Base-by-base conservation (phyloP, 352 stramenopile genomes). In the Elongisporangium undulatum region DNA sequence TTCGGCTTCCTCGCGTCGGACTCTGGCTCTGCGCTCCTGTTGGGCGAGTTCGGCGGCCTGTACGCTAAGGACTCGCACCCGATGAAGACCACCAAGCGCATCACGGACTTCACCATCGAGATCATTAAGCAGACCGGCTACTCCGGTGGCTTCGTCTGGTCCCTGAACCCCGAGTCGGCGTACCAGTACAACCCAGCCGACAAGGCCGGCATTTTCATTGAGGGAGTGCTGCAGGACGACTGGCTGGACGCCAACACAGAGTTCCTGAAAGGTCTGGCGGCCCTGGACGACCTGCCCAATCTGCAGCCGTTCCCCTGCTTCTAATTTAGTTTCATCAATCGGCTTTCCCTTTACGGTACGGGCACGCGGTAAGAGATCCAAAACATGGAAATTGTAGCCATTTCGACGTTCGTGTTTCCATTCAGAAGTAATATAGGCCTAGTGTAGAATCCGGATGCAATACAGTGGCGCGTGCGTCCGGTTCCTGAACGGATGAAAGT, bases 141-240 rank as follows among this genome's bases (percentile, higher is more conserved):
- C 55, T 52, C 68, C 10, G 71, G 71, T 1, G 71, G 71, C 4
- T 79, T 72, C 19, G 39, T 79, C 6, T 77, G 68, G 71, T 63
- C 64, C 17, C 49, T 79, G 9, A 79, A 79, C 24, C 71, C 71
- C 4, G 71, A 79, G 60, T 72, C 58, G 39, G 66, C 57, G 39
- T 79, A 77, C 57, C 68, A 79, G 38, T 79, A 64, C 58, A 79
- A 79, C 51, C 71, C 71, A 21, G 67, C 68, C 2, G 65, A 75
- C n/a, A 74, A 24, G 2, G 10, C 51, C 1, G 71, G 67, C 1
- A 63, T 16, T 13, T 70, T 58, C 45, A n/a, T 22, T 0, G 71
- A 79, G 57, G 71, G 71, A 7, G 2, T 79, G 6, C 29, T 79
- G 4, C 13, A 51, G 3, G 0, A 19, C 26, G 65, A 77, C 15